These are phyloP conservation scores for Zasmidium cellare DNA, from an alignment of 2,329 filamentous ascomycete species.

Conservation along the genomic window DNA sequence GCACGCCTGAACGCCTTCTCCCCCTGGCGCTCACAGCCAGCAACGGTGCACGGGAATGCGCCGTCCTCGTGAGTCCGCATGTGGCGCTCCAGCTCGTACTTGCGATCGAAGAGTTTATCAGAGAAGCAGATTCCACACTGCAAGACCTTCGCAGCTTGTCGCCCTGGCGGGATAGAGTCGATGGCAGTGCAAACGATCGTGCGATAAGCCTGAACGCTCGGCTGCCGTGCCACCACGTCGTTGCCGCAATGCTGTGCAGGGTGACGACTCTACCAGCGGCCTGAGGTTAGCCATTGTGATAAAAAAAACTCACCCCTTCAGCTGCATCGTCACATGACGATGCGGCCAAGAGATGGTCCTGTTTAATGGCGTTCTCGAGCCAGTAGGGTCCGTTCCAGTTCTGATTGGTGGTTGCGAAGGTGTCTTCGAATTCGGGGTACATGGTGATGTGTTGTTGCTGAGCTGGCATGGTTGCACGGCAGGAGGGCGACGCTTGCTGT, in stretches of 20 bases:
- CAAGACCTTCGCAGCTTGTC: conserved; percentile 9
- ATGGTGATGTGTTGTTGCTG: background rate
- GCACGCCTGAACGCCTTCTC: conserved; percentile 11
- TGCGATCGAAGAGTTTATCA: conserved; percentile 21
- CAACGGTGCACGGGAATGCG: conserved; percentile 10
- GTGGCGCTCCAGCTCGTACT: conserved; percentile 26
- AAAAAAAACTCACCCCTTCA: background rate
- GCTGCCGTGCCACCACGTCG: too few relatives aligned
- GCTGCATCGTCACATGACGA: background rate
- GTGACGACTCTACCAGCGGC: too few relatives aligned
- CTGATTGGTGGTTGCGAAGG: conserved; percentile 1
- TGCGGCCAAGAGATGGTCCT: background rate
- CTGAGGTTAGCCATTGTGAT: background rate
- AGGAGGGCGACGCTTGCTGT: background rate
- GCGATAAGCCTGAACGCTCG: too few relatives aligned
- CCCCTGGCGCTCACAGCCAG: conserved; percentile 8
- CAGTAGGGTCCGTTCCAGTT: conserved; percentile 7
- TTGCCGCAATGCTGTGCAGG: too few relatives aligned
- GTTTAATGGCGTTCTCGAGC: conserved; percentile 3
- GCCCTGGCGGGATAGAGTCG: conserved; percentile 4
- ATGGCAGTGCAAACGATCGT: conserved; percentile 6
- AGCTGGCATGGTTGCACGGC: background rate
- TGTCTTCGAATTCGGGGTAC: conserved; percentile 5
- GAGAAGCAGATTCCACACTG: conserved; percentile 23
- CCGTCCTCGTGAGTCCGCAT: conserved; percentile 15